phyloP scores from a whole-genome alignment of 78 protist species.

The Isochrysis galbana region DNA sequence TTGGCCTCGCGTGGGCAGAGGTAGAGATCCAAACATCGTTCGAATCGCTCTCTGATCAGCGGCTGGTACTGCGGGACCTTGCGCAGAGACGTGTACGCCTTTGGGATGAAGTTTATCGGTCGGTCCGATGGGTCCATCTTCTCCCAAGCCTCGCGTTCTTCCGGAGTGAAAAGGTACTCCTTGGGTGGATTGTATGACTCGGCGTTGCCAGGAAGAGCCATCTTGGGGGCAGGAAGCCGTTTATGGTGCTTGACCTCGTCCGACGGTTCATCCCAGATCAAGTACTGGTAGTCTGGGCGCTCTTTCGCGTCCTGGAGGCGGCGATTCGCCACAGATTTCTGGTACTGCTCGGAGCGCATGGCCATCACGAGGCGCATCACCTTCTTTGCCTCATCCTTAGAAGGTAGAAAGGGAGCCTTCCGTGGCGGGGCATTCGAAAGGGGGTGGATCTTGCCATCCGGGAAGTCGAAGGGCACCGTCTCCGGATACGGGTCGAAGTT shows the following conservation, averaged over 20 bases:
- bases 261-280: background rate
- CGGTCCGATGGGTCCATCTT: conserved; percentile 53
- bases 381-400: conserved; percentile 68
- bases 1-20: conserved; percentile 79
- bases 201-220: conserved; percentile 62
- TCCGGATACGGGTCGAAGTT: conserved; percentile 13
- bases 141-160: conserved; percentile 71
- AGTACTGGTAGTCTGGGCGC: background rate
- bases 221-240: conserved; percentile 22
- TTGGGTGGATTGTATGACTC: conserved; percentile 70
- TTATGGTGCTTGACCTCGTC: background rate
- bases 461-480: background rate
- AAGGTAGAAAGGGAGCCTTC: conserved; percentile 78
- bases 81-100: conserved; percentile 70
- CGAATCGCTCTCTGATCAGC: conserved; percentile 80
- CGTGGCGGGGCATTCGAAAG: conserved; percentile 63
- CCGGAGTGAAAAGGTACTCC: conserved; percentile 81
- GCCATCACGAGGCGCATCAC: conserved; percentile 66
- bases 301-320: background rate
- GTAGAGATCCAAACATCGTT: conserved; percentile 94
- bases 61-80: conserved; percentile 80
- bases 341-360: conserved; percentile 37
- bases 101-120: conserved; percentile 70
- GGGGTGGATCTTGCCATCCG: conserved; percentile 60
- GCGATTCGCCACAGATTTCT: background rate